Conservation (phyloP, 495 filamentous ascomycete species). For the Apiosordaria backusii region DNA sequence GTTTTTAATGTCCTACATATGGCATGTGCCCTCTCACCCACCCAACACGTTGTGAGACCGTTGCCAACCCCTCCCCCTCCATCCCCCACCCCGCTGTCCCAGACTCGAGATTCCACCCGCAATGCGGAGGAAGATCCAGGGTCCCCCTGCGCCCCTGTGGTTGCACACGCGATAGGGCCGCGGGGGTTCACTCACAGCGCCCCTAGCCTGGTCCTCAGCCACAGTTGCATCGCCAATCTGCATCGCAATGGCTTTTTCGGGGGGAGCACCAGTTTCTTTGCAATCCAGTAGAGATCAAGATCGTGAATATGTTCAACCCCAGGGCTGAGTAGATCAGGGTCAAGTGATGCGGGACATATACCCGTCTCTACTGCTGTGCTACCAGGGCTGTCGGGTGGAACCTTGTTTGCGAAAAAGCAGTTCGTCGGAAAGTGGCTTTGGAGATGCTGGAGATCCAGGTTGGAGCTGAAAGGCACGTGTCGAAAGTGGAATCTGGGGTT, state of each 20-base stretch:
- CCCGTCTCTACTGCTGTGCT: background rate
- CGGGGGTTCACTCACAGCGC: background rate
- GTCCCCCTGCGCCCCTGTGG: background rate
- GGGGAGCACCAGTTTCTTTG: no score
- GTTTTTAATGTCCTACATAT: background rate
- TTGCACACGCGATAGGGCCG: background rate
- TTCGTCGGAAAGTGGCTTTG: no score
- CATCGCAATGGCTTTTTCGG: conserved; percentile 5
- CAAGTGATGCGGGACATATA: background rate
- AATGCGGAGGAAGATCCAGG: background rate
- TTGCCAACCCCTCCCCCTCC: background rate
- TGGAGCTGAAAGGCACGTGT: background rate
- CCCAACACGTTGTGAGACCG: background rate
- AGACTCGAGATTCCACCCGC: background rate
- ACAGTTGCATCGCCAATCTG: conserved; percentile 18
- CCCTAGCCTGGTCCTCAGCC: background rate
- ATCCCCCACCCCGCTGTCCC: background rate
- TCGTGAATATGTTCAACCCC: background rate
- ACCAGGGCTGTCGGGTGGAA: background rate
- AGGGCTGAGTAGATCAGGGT: background rate
- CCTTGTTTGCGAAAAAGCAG: background rate
- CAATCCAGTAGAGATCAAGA: no score
- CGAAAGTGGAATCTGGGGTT: background rate
- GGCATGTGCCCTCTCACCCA: background rate
- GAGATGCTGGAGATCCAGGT: background rate